Percentiles rank a stretch among this genome's conserved stretches.
Conservation (phyloP, 2,329 filamentous ascomycete genomes). For the Zopfia rhizophila region DNA sequence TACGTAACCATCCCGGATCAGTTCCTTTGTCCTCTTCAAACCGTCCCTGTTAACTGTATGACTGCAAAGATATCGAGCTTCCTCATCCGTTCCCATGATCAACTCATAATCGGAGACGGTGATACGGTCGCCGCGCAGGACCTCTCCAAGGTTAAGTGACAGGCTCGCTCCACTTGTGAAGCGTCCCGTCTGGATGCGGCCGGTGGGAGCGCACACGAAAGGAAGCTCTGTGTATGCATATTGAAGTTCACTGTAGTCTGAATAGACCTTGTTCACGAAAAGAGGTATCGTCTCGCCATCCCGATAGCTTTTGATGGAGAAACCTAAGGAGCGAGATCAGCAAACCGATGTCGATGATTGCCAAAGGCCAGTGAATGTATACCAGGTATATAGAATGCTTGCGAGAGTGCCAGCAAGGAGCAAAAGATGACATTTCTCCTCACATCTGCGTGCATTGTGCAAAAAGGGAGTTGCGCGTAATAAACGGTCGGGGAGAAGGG, state of each 20-base stretch:
- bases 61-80: conserved; percentile 78
- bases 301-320: conserved; percentile 83
- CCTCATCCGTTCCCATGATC: conserved; percentile 77
- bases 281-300: conserved; percentile 81
- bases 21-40: conserved; percentile 73
- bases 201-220: conserved; percentile 84
- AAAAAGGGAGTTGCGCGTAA: neutral
- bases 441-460: conserved; percentile 32
- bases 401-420: conserved; percentile 53
- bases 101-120: conserved; percentile 85
- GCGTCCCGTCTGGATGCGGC: conserved; percentile 71
- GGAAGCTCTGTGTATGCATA: conserved; percentile 91
- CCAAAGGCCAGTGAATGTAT: conserved; percentile 33
- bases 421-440: conserved; percentile 22
- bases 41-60: conserved; percentile 72
- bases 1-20: conserved; percentile 84
- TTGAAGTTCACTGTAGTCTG: conserved; percentile 88
- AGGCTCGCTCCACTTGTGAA: conserved; percentile 81
- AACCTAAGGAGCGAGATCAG: conserved; percentile 63
- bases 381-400: conserved; percentile 90
- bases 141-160: conserved; percentile 85
- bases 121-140: conserved; percentile 87
- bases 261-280: conserved; percentile 93
- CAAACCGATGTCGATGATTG: conserved; percentile 1
- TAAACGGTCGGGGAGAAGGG: neutral